Percentiles rank a stretch among this genome's conserved stretches.
Evolutionary conservation across 176 grass and related monocot genomes (phyloP).

Genomic region (Phoenix dactylifera): DNA sequence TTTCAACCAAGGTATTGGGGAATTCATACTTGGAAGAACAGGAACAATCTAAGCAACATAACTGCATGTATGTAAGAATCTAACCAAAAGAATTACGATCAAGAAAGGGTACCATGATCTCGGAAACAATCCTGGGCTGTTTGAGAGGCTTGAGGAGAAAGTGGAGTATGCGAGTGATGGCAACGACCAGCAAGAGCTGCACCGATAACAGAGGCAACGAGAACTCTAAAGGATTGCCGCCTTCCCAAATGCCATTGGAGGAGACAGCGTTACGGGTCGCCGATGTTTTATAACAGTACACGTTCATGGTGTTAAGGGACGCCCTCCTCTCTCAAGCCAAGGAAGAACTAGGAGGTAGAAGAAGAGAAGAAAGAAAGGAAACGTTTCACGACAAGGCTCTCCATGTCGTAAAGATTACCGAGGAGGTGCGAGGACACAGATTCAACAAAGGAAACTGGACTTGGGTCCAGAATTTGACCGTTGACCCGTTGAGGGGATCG

Average conservation of each 20-base stretch:
- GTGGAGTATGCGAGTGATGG: slow-evolving; percentile 58
- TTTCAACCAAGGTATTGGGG: no score
- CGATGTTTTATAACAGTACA: slow-evolving; percentile 27
- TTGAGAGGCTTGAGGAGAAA: slow-evolving; percentile 58
- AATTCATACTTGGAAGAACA: no score
- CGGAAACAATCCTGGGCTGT: slow-evolving; percentile 60
- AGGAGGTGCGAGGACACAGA: no score
- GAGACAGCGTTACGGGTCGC: neutral
- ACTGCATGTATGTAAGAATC: neutral
- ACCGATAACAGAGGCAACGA: slow-evolving; percentile 60
- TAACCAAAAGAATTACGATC: neutral
- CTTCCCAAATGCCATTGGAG: slow-evolving; percentile 34
- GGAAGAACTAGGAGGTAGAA: no score
- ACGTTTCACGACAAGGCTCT: no score
- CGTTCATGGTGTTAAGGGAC: slow-evolving; percentile 21
- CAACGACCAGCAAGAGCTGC: slow-evolving; percentile 72
- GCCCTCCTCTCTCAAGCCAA: slow-evolving; percentile 3
- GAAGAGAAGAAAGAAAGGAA: no score
- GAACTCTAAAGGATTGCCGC: slow-evolving; percentile 42
- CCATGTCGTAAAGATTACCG: no score
- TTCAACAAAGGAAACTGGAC: no score
- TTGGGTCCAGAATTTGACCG: no score
- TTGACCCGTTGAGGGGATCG: no score
- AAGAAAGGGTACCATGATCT: slow-evolving; percentile 51
- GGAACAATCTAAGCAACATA: neutral